phyloP scores from a whole-genome alignment of 495 filamentous ascomycete genomes.

The Xylaria acuta region DNA sequence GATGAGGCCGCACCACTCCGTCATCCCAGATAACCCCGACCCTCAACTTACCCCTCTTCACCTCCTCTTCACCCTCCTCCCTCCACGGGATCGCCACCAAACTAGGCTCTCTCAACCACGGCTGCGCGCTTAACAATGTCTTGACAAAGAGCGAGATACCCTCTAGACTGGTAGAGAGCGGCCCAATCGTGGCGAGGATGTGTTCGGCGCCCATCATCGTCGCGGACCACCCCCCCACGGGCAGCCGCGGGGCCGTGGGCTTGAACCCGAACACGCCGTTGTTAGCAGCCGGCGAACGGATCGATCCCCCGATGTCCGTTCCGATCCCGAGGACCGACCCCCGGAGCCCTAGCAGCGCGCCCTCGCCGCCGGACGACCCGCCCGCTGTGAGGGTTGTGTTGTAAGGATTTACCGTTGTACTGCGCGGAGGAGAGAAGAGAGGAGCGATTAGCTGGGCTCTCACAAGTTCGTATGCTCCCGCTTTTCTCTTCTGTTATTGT shows the following conservation, averaged over 20 bases:
- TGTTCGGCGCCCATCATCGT: constrained; percentile 64
- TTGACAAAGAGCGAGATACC: constrained; percentile 71
- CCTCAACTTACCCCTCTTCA: constrained; percentile 54
- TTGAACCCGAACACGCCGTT: constrained; percentile 70
- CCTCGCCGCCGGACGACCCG: constrained; percentile 72
- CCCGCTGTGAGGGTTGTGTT: constrained; percentile 64
- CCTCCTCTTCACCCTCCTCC: constrained; percentile 36
- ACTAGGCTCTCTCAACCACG: constrained; percentile 67
- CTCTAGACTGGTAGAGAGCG: constrained; percentile 65
- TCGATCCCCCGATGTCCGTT: constrained; percentile 73
- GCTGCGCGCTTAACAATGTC: constrained; percentile 61
- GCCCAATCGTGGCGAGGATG: constrained; percentile 67
- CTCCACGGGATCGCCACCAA: constrained; percentile 68
- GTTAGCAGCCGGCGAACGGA: constrained; percentile 68
- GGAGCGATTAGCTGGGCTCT: neutral
- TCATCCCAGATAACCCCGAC: constrained; percentile 76
- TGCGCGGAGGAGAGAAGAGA: constrained; percentile 18
- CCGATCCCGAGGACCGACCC: constrained; percentile 71
- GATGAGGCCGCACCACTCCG: constrained; percentile 72
- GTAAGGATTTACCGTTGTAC: constrained; percentile 62
- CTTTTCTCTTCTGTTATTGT: neutral
- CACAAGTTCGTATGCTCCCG: neutral
- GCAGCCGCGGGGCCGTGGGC: constrained; percentile 65
- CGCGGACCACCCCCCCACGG: constrained; percentile 53
- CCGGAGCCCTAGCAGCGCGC: constrained; percentile 63